These are phyloP conservation scores for Saturnispora quitensis DNA, from an alignment of 805 yeast genomes.

Conservation along the genomic window DNA sequence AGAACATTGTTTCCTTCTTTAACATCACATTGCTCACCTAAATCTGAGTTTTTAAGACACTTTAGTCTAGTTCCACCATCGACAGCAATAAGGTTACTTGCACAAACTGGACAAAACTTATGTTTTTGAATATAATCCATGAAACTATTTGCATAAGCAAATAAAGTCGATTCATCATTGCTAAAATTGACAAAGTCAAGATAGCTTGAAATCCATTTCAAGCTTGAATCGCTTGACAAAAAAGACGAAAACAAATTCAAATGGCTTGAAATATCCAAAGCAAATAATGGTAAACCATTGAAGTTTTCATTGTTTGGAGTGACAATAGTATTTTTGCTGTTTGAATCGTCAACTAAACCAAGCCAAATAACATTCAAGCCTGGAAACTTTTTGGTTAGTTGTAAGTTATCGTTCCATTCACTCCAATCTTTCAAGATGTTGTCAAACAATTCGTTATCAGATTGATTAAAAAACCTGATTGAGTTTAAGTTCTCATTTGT, in stretches of 20 bases:
- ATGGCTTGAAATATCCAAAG: conserved; percentile 42
- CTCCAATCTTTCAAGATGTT: conserved; percentile 2
- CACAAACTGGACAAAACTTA: conserved; percentile 83
- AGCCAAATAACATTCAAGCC: conserved; percentile 4
- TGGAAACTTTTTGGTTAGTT: neutral
- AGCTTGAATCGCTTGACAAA: neutral
- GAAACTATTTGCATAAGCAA: conserved; percentile 75
- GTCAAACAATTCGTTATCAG: neutral
- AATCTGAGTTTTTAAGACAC: conserved; percentile 34
- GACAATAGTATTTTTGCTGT: neutral
- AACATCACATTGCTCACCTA: conserved; percentile 27
- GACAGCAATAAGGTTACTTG: conserved; percentile 48
- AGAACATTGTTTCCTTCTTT: conserved; percentile 56
- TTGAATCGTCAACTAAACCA: neutral
- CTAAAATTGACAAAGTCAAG: conserved; percentile 18
- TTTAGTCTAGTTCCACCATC: conserved; percentile 58
- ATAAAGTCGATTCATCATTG: conserved; percentile 50
- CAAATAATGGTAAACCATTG: conserved; percentile 56
- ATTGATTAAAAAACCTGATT: neutral
- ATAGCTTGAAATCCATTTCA: neutral
- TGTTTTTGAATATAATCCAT: conserved; percentile 77
- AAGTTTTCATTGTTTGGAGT: conserved; percentile 30
- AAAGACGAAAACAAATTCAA: conserved; percentile 3
- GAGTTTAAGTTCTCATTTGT: neutral
- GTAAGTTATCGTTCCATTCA: neutral